Evolutionary conservation across 2,329 filamentous ascomycete species (phyloP).

Genomic region (Nectriaceae sp.): DNA sequence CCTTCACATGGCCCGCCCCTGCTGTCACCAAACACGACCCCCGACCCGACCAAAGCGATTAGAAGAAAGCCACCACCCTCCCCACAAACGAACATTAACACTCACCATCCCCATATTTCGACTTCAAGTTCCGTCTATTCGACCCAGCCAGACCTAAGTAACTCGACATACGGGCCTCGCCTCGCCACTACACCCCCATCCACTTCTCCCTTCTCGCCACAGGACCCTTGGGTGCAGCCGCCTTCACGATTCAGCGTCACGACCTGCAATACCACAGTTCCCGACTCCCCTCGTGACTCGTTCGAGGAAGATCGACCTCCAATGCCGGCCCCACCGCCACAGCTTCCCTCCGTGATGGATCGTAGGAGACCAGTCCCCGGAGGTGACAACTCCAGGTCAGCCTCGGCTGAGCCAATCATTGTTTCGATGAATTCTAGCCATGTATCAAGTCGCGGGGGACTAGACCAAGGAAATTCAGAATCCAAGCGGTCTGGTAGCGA

Average conservation of each 20-base stretch:
- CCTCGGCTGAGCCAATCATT: slow-evolving; percentile 27
- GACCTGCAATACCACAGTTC: slow-evolving; percentile 56
- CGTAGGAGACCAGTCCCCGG: slow-evolving; percentile 33
- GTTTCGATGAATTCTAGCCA: slow-evolving; percentile 32
- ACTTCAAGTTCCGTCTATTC: slow-evolving; percentile 40
- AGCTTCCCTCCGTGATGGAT: slow-evolving; percentile 31
- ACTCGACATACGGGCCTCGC: slow-evolving; percentile 14
- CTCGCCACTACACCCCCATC: slow-evolving; percentile 14
- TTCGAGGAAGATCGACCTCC: slow-evolving; percentile 27
- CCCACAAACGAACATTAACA: slow-evolving; percentile 22
- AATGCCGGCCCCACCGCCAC: slow-evolving; percentile 24
- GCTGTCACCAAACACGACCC: slow-evolving; percentile 21
- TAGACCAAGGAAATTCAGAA: neutral
- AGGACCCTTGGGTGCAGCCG: slow-evolving; percentile 50
- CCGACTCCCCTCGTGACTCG: slow-evolving; percentile 29
- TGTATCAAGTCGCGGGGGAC: neutral
- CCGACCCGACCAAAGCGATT: slow-evolving; percentile 40
- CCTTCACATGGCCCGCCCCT: slow-evolving; percentile 16
- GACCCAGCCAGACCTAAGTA: slow-evolving; percentile 26
- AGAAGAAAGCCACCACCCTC: slow-evolving; percentile 47
- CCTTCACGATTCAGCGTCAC: slow-evolving; percentile 65
- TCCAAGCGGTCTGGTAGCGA: slow-evolving; percentile 3
- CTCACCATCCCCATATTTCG: slow-evolving; percentile 33
- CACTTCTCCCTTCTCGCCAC: slow-evolving; percentile 19
- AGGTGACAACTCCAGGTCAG: slow-evolving; percentile 20